Evolutionary conservation across 2,329 filamentous ascomycete genomes (phyloP).

Genomic region (Ophiocordyceps unilateralis): DNA sequence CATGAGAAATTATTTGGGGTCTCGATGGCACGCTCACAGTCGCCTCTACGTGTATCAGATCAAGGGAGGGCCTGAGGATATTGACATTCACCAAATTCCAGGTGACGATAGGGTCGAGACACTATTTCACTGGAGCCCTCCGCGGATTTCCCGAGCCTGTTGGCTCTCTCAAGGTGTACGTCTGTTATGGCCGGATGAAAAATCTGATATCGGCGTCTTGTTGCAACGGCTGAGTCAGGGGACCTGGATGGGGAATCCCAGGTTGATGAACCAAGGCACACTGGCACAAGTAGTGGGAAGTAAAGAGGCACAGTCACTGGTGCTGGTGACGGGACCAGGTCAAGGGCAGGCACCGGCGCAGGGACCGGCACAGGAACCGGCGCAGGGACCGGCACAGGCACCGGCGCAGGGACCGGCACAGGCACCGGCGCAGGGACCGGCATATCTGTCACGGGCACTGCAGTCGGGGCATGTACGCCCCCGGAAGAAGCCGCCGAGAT

Average conservation of each 20-base stretch:
- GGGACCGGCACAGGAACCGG: too few relatives aligned
- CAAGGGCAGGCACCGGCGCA: too few relatives aligned
- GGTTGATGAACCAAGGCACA: neutral
- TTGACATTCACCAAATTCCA: neutral
- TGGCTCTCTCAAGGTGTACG: neutral
- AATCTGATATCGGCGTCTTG: neutral
- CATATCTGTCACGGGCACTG: too few relatives aligned
- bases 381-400: too few relatives aligned
- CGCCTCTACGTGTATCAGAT: neutral
- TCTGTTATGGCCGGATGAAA: neutral
- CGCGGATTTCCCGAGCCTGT: neutral
- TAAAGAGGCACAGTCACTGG: too few relatives aligned
- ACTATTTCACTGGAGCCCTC: neutral
- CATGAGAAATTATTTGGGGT: neutral
- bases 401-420: too few relatives aligned
- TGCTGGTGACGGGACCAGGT: too few relatives aligned
- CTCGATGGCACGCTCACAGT: neutral
- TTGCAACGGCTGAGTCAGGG: neutral
- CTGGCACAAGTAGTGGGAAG: too few relatives aligned
- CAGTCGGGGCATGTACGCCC: too few relatives aligned
- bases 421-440: too few relatives aligned
- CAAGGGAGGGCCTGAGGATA: neutral
- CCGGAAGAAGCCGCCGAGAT: too few relatives aligned
- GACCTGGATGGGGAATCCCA: neutral
- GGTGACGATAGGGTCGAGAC: neutral